A percentile compares a stretch with the other conserved stretches of the same genome.
phyloP scores from a whole-genome alignment of 2,329 filamentous ascomycete species.

The Neophaeococcomyces mojaviensis region DNA sequence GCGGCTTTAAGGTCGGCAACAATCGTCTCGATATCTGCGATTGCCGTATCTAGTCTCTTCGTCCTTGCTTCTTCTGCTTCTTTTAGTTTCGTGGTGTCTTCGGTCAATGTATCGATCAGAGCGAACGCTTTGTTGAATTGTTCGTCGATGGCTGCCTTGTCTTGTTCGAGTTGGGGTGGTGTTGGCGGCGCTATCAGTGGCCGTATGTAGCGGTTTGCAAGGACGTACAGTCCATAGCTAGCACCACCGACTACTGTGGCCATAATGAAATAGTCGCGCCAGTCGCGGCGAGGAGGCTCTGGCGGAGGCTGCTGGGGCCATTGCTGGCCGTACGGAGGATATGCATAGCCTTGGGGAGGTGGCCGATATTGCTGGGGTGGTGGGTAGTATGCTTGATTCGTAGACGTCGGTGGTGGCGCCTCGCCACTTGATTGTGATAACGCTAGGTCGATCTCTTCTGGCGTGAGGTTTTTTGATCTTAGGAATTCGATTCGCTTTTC shows the following conservation, averaged over 20 bases:
- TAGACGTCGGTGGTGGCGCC: constrained; percentile 37
- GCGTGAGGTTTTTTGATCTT: constrained; percentile 91
- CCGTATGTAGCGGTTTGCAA: constrained; percentile 88
- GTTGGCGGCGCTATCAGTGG: constrained; percentile 90
- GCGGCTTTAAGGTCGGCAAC: constrained; percentile 74
- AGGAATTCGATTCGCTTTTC: constrained; percentile 91
- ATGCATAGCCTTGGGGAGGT: constrained; percentile 32
- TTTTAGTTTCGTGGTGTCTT: constrained; percentile 85
- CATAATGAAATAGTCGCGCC: constrained; percentile 99
- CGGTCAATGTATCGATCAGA: constrained; percentile 82
- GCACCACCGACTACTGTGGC: constrained; percentile 88
- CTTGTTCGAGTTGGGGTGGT: constrained; percentile 83
- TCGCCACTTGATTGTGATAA: constrained; percentile 53
- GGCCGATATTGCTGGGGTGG: constrained; percentile 33
- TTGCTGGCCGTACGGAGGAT: constrained; percentile 43
- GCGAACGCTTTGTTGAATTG: constrained; percentile 88
- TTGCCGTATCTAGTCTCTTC: constrained; percentile 69
- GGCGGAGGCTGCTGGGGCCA: constrained; percentile 45
- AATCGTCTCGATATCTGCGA: constrained; percentile 77
- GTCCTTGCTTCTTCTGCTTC: constrained; percentile 76
- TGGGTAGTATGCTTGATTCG: constrained; percentile 37
- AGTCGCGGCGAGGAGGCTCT: constrained; percentile 71
- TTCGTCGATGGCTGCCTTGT: constrained; percentile 87
- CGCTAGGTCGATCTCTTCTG: constrained; percentile 85
- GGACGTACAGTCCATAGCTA: constrained; percentile 77